Evolutionary conservation across 805 yeast genomes (phyloP).

Genomic region (Komagataella populi): DNA sequence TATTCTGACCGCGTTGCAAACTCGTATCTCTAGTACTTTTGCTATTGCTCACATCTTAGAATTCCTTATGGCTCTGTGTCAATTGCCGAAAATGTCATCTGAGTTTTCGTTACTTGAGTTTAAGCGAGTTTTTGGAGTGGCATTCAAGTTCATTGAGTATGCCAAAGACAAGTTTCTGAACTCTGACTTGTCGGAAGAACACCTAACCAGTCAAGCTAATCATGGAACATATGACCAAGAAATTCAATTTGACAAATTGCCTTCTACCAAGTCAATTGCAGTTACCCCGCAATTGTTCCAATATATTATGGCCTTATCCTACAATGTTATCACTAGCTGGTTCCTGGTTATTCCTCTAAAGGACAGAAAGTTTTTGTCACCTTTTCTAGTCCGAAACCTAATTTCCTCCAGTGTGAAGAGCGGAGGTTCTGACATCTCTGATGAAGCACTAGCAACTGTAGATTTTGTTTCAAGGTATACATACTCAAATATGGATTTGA

Average conservation of each 20-base stretch:
- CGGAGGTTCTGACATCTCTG: slow-evolving; percentile 23
- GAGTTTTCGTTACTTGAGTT: slow-evolving; percentile 68
- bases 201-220: slow-evolving; percentile 1
- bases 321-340: slow-evolving; percentile 58
- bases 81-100: slow-evolving; percentile 52
- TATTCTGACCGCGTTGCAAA: slow-evolving; percentile 63
- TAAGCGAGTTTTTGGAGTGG: slow-evolving; percentile 70
- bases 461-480: slow-evolving; percentile 39
- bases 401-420: slow-evolving; percentile 29
- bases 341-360: slow-evolving; percentile 45
- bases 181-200: background rate
- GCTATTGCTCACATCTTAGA: slow-evolving; percentile 68
- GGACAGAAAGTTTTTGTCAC: slow-evolving; percentile 46
- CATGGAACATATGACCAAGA: slow-evolving; percentile 28
- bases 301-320: slow-evolving; percentile 51
- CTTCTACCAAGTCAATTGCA: slow-evolving; percentile 35
- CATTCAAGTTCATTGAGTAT: slow-evolving; percentile 66
- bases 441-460: background rate
- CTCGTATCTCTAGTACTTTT: slow-evolving; percentile 54
- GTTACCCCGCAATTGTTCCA: slow-evolving; percentile 39
- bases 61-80: slow-evolving; percentile 51
- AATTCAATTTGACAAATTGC: slow-evolving; percentile 35
- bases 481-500: slow-evolving; percentile 45
- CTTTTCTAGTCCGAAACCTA: slow-evolving; percentile 45
- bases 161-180: slow-evolving; percentile 29